phyloP scores from a whole-genome alignment of 345 rosid genomes.

The Populus ilicifolia region DNA sequence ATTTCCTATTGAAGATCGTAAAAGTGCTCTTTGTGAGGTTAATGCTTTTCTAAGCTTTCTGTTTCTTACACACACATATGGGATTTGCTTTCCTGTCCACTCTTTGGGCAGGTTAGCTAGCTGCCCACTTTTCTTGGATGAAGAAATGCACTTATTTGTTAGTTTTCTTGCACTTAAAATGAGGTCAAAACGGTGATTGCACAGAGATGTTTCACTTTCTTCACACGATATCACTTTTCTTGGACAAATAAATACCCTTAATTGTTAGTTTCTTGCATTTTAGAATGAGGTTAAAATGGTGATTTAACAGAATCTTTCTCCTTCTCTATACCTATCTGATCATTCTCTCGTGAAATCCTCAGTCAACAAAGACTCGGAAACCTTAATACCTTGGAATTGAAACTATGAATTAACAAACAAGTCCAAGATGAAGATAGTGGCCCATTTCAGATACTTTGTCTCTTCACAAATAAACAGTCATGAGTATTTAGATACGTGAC shows the following conservation, averaged over 20 bases:
- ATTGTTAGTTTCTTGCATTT: no score
- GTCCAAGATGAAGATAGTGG: neutral
- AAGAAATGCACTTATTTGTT: neutral
- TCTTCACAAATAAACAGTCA: neutral
- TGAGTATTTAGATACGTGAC: neutral
- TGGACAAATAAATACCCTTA: no score
- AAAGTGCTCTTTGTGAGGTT: constrained; percentile 92
- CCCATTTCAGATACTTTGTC: neutral
- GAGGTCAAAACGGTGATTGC: neutral
- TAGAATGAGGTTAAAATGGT: no score
- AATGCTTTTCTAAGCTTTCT: constrained; percentile 9
- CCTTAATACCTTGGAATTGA: neutral
- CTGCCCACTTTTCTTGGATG: neutral
- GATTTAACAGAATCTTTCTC: neutral
- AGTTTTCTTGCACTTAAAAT: neutral
- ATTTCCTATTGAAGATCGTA: constrained; percentile 96
- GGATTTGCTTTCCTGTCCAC: neutral
- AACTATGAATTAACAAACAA: neutral
- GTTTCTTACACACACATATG: neutral
- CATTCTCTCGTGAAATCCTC: neutral
- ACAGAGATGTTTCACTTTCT: no score
- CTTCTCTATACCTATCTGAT: neutral
- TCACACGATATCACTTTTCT: no score
- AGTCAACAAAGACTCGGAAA: neutral
- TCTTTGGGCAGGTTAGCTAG: neutral